phyloP scores from a whole-genome alignment of 2,329 filamentous ascomycete genomes.

The Plenodomus tracheiphilus region DNA sequence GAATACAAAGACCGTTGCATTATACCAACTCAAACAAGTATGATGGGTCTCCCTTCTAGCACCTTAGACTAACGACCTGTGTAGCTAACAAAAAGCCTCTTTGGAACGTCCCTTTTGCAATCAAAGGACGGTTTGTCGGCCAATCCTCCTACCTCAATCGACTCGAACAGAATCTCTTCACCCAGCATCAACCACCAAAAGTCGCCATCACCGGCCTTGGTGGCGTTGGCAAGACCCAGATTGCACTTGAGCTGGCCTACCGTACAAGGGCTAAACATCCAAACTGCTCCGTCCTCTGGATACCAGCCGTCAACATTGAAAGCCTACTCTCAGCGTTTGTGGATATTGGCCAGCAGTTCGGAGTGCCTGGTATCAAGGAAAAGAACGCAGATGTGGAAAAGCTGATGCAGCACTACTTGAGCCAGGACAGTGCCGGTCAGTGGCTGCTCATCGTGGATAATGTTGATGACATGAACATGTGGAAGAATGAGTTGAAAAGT shows the following conservation, averaged over 20 bases:
- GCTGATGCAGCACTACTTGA: slow-evolving; percentile 18
- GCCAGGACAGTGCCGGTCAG: background rate
- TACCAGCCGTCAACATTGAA: background rate
- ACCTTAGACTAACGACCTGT: too few relatives aligned
- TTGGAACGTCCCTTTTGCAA: too few relatives aligned
- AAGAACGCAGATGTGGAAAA: slow-evolving; percentile 14
- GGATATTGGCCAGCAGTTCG: background rate
- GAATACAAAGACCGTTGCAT: too few relatives aligned
- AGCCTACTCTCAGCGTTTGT: background rate
- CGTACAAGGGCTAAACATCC: background rate
- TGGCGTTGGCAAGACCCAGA: background rate
- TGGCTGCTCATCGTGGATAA: slow-evolving; percentile 23
- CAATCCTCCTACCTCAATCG: too few relatives aligned
- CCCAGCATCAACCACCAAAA: too few relatives aligned
- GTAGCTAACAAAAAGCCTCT: too few relatives aligned
- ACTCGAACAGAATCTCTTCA: too few relatives aligned
- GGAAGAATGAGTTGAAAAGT: slow-evolving; percentile 2
- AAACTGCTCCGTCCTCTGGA: background rate
- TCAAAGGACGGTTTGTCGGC: too few relatives aligned
- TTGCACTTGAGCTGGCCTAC: background rate
- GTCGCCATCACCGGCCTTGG: too few relatives aligned
- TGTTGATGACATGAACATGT: slow-evolving; percentile 27
- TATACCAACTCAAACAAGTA: too few relatives aligned
- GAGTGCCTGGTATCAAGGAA: too few relatives aligned
- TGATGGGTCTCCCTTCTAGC: too few relatives aligned